Conservation (phyloP, 2,329 filamentous ascomycete genomes). For the Xylariomycetidae sp. region DNA sequence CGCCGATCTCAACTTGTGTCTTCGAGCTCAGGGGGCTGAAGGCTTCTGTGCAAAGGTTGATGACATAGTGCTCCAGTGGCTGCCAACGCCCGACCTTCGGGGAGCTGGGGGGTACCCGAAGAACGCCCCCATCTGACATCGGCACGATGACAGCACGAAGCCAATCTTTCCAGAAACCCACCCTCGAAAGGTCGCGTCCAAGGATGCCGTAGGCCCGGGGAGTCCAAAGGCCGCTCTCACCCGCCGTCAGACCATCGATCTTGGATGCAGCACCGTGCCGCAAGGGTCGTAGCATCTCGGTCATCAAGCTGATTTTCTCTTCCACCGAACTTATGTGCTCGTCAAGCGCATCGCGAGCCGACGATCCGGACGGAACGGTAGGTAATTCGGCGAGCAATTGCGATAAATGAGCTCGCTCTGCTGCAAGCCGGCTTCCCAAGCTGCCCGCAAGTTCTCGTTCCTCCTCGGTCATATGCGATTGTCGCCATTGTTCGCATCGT, state of each 20-base stretch:
- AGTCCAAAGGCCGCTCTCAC: slow-evolving; percentile 93
- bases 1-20: slow-evolving; percentile 87
- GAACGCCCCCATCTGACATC: slow-evolving; percentile 82
- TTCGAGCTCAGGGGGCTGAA: slow-evolving; percentile 88
- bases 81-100: slow-evolving; percentile 92
- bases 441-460: slow-evolving; percentile 90
- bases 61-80: slow-evolving; percentile 90
- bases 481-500: slow-evolving; percentile 79
- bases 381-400: slow-evolving; percentile 80
- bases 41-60: slow-evolving; percentile 94
- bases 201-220: slow-evolving; percentile 90
- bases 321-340: slow-evolving; percentile 94
- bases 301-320: slow-evolving; percentile 96
- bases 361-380: slow-evolving; percentile 70
- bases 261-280: slow-evolving; percentile 92
- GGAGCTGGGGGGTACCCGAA: slow-evolving; percentile 81
- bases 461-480: slow-evolving; percentile 79
- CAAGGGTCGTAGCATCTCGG: slow-evolving; percentile 86
- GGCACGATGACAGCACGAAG: slow-evolving; percentile 87
- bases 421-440: slow-evolving; percentile 78
- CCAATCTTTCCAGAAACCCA: slow-evolving; percentile 98
- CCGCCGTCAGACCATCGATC: slow-evolving; percentile 92
- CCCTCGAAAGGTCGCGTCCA: slow-evolving; percentile 75
- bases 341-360: slow-evolving; percentile 76
- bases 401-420: slow-evolving; percentile 84